Conservation (phyloP, 371 early-diverging fungal genomes). For the Smittium mucronatum region DNA sequence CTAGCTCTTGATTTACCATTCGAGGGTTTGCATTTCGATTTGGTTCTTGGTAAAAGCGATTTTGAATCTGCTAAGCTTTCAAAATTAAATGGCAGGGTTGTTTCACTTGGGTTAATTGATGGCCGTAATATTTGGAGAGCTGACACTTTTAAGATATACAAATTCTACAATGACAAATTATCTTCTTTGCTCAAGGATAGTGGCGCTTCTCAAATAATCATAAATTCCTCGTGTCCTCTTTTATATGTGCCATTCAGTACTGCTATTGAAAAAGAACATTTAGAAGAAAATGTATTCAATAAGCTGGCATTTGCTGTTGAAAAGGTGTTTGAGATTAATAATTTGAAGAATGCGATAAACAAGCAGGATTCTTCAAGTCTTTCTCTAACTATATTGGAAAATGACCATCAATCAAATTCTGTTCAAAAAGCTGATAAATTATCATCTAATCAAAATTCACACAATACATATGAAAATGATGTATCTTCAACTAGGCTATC, state of each 20-base stretch:
- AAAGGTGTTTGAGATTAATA: constrained; percentile 70
- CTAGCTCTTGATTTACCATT: constrained; percentile 55
- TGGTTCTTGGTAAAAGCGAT: constrained; percentile 75
- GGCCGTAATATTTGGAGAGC: constrained; percentile 97
- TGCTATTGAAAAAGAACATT: constrained; percentile 61
- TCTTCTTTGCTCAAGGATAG: neutral
- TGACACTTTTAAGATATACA: constrained; percentile 47
- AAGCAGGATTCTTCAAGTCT: constrained; percentile 32
- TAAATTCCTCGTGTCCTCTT: constrained; percentile 82
- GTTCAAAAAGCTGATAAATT: neutral
- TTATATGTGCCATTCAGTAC: constrained; percentile 86
- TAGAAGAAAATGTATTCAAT: constrained; percentile 62
- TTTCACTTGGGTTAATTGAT: constrained; percentile 82
- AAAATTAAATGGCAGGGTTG: constrained; percentile 39
- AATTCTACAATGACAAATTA: neutral
- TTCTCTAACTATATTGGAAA: neutral
- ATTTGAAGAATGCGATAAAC: constrained; percentile 55
- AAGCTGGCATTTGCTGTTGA: constrained; percentile 91
- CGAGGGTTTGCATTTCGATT: constrained; percentile 77
- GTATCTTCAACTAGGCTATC: constrained; percentile 14
- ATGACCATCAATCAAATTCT: neutral
- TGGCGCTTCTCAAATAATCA: constrained; percentile 19
- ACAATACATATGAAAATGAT: constrained; percentile 29
- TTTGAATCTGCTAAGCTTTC: constrained; percentile 49
- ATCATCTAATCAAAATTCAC: constrained; percentile 29